phyloP scores from a whole-genome alignment of 768 basidiomycete genomes.

The Nidula microcarpa region DNA sequence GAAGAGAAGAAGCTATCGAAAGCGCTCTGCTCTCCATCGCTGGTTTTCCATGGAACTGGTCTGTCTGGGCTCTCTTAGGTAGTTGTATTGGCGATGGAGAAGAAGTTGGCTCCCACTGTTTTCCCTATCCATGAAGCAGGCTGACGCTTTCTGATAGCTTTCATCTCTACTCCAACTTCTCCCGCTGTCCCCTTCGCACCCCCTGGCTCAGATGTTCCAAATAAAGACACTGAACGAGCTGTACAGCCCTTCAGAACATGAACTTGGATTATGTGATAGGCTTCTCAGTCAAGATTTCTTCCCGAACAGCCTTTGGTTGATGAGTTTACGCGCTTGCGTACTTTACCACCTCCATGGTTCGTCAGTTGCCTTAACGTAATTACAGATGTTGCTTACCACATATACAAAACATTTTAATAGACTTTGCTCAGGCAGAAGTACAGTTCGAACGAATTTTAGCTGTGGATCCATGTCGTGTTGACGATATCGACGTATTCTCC shows the following conservation, averaged over 20 bases:
- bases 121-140: neutral
- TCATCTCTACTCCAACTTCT: constrained; percentile 45
- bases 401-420: constrained; percentile 33
- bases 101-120: constrained; percentile 53
- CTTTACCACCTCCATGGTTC: constrained; percentile 89
- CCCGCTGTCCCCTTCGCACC: constrained; percentile 43
- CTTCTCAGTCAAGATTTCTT: constrained; percentile 72
- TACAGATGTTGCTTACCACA: constrained; percentile 1
- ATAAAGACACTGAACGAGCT: constrained; percentile 88
- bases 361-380: constrained; percentile 15
- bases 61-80: constrained; percentile 81
- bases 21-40: constrained; percentile 70
- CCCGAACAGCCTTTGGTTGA: constrained; percentile 79
- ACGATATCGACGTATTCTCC: constrained; percentile 94
- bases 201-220: constrained; percentile 68
- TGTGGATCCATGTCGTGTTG: constrained; percentile 84
- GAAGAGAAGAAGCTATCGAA: constrained; percentile 86
- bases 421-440: constrained; percentile 80
- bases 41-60: constrained; percentile 92
- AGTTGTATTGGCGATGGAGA: constrained; percentile 79
- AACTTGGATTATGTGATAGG: constrained; percentile 77
- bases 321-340: constrained; percentile 81
- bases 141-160: constrained; percentile 29
- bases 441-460: constrained; percentile 83
- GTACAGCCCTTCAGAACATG: constrained; percentile 84